Percentiles rank a stretch among this genome's conserved stretches.
Evolutionary conservation across 78 protist genomes (phyloP).

Genomic region (Planoprotostelium fungivorum): DNA sequence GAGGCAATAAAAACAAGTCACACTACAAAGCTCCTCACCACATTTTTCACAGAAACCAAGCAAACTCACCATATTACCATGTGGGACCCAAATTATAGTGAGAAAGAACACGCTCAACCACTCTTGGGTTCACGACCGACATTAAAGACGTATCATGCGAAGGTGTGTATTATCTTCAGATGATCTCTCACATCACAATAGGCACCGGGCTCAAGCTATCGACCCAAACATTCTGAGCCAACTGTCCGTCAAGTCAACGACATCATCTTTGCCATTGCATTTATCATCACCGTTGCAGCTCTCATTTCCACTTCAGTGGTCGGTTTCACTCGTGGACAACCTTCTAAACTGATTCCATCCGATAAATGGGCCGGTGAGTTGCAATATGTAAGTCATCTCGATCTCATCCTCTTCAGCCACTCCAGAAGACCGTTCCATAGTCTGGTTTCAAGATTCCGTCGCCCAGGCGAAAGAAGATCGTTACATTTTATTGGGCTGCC

Average conservation of each 20-base stretch:
- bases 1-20: too few relatives aligned
- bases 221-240: neutral
- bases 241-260: slow-evolving; percentile 26
- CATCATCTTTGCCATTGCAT: slow-evolving; percentile 23
- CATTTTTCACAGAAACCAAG: too few relatives aligned
- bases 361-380: neutral
- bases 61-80: neutral
- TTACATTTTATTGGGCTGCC: slow-evolving; percentile 36
- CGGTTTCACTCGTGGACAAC: slow-evolving; percentile 33
- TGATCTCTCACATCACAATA: neutral
- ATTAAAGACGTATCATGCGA: neutral
- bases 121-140: neutral
- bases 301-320: slow-evolving; percentile 27
- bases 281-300: slow-evolving; percentile 16
- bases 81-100: neutral
- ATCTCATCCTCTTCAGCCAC: neutral
- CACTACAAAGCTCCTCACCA: too few relatives aligned
- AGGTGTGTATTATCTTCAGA: neutral
- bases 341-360: slow-evolving; percentile 23
- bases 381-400: slow-evolving; percentile 9
- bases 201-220: neutral
- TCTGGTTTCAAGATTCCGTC: slow-evolving; percentile 26
- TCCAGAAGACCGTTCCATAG: neutral
- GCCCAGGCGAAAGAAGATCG: slow-evolving; percentile 40
- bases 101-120: neutral